Conservation (phyloP, 768 basidiomycete genomes). For the Lactarius akahatsu region DNA sequence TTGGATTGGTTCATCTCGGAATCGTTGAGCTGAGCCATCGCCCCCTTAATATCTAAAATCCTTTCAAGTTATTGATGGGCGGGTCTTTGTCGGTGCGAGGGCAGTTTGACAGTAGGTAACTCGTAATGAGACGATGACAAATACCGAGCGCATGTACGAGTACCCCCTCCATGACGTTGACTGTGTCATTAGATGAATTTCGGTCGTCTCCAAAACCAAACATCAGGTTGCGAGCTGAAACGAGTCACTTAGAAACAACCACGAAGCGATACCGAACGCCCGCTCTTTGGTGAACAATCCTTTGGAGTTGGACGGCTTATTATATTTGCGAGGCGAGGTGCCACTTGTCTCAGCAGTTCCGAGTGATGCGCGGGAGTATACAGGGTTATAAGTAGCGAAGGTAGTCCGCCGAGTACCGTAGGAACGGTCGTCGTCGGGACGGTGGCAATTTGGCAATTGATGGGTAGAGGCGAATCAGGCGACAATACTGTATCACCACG, state of each 20-base stretch:
- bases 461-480: no score
- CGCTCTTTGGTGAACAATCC: slow-evolving; percentile 81
- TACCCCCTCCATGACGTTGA: slow-evolving; percentile 92
- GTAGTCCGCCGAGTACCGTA: slow-evolving; percentile 30
- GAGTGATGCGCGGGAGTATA: slow-evolving; percentile 49
- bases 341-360: slow-evolving; percentile 43
- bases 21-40: slow-evolving; percentile 72
- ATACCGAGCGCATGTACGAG: slow-evolving; percentile 55
- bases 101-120: slow-evolving; percentile 67
- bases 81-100: slow-evolving; percentile 64
- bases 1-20: slow-evolving; percentile 48
- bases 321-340: slow-evolving; percentile 46
- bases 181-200: slow-evolving; percentile 83
- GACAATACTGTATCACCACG: no score
- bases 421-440: slow-evolving; percentile 26
- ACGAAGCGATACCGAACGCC: slow-evolving; percentile 41
- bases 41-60: slow-evolving; percentile 88
- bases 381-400: slow-evolving; percentile 43
- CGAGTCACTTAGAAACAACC: neutral
- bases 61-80: slow-evolving; percentile 67
- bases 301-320: slow-evolving; percentile 66
- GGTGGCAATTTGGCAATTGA: slow-evolving; percentile 10
- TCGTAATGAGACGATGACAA: slow-evolving; percentile 9
- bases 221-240: slow-evolving; percentile 78
- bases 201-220: slow-evolving; percentile 93